Evolutionary conservation across 805 yeast genomes (phyloP).

Genomic region (Nakazawaea populi): DNA sequence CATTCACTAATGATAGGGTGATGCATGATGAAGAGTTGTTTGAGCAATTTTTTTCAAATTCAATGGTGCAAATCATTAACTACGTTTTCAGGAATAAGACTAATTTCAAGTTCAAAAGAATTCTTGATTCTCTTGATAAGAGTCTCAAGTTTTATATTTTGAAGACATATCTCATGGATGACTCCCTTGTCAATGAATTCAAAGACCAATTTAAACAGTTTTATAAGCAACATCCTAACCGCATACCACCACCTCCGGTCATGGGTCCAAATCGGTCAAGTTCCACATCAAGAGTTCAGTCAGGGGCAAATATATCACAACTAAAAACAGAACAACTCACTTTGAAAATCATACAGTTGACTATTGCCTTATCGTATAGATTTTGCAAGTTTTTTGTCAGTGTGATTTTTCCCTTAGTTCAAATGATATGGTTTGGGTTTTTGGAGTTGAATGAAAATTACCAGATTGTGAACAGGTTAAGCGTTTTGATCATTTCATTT

Average conservation of each 20-base stretch:
- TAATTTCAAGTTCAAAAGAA: neutral
- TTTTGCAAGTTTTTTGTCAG: neutral
- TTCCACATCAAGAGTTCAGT: neutral
- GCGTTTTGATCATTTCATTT: neutral
- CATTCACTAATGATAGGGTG: constrained; percentile 15
- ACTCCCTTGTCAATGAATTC: constrained; percentile 12
- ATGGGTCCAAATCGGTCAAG: too few relatives aligned
- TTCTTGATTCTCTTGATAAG: constrained; percentile 12
- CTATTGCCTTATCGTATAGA: neutral
- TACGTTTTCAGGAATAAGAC: neutral
- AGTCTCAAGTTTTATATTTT: constrained; percentile 15
- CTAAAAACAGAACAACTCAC: neutral
- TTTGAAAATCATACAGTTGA: constrained; percentile 1
- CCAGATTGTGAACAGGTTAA: neutral
- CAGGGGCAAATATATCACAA: neutral
- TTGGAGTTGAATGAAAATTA: constrained; percentile 2
- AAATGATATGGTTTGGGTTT: constrained; percentile 1
- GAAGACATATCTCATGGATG: constrained; percentile 16
- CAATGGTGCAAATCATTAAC: constrained; percentile 2
- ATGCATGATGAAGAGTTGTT: constrained; percentile 9
- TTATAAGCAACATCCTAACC: neutral
- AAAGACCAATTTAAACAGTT: neutral
- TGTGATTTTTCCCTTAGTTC: constrained; percentile 1
- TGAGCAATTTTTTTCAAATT: constrained; percentile 11
- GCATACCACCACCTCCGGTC: neutral